phyloP scores from a whole-genome alignment of 2,329 filamentous ascomycete genomes.

The Ambrosiella xylebori region DNA sequence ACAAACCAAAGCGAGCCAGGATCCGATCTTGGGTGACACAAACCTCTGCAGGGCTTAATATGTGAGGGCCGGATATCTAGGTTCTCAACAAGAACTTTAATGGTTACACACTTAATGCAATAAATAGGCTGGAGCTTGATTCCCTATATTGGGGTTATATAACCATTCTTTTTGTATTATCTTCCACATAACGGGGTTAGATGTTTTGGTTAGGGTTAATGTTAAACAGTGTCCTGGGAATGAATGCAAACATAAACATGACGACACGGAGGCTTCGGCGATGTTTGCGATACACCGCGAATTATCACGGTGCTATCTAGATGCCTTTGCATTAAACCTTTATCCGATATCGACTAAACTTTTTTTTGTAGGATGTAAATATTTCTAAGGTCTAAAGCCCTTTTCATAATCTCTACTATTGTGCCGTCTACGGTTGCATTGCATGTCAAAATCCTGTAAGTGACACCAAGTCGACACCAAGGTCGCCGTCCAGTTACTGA shows the following conservation, averaged over 20 bases:
- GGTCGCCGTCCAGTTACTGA: background rate
- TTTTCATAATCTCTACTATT: background rate
- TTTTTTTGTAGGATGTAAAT: background rate
- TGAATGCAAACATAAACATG: too few relatives aligned
- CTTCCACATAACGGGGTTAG: background rate
- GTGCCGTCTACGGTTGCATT: background rate
- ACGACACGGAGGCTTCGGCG: too few relatives aligned
- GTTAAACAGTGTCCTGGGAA: too few relatives aligned
- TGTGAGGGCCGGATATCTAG: background rate
- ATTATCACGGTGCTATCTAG: too few relatives aligned
- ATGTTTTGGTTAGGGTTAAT: background rate
- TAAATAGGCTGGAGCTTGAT: conserved; percentile 16
- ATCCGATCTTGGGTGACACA: background rate
- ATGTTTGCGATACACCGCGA: too few relatives aligned
- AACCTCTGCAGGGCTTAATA: background rate
- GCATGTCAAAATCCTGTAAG: background rate
- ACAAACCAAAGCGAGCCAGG: background rate
- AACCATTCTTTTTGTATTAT: conserved; percentile 4
- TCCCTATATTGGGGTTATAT: conserved; percentile 15
- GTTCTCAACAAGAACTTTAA: background rate
- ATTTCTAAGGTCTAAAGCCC: background rate
- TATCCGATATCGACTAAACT: background rate
- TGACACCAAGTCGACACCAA: background rate
- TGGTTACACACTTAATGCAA: background rate
- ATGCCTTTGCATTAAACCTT: too few relatives aligned